Evolutionary conservation across 768 basidiomycete species (phyloP).

Genomic region (Hypholoma fasciculare): DNA sequence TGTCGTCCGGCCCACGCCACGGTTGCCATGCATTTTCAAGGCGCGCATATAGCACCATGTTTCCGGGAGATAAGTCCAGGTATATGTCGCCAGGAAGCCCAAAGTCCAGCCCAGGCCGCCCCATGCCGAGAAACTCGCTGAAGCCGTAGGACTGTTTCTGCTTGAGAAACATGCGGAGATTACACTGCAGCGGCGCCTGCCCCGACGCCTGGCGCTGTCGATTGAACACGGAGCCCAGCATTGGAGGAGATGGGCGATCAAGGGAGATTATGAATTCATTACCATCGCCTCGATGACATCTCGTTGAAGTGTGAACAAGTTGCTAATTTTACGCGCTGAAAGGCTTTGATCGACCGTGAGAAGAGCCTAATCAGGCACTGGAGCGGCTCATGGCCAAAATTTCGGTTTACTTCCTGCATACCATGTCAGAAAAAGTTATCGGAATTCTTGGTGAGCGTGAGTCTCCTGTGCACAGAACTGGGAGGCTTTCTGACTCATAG

Average conservation of each 20-base stretch:
- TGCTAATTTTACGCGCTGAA: background rate
- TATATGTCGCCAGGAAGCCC: background rate
- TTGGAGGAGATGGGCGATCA: background rate
- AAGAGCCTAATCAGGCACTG: background rate
- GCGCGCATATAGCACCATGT: background rate
- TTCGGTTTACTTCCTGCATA: background rate
- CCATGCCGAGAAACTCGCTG: background rate
- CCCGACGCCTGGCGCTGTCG: background rate
- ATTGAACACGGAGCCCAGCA: conserved; percentile 1
- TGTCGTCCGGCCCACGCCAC: background rate
- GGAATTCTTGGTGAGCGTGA: conserved; percentile 55
- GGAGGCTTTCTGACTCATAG: conserved; percentile 1
- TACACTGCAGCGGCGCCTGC: background rate
- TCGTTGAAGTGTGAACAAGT: background rate
- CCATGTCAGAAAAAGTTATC: conserved; percentile 41
- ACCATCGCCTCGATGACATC: background rate
- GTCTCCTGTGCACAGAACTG: conserved; percentile 11
- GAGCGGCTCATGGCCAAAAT: background rate
- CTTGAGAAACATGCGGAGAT: background rate
- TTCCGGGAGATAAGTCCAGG: background rate
- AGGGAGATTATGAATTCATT: background rate
- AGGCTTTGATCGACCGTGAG: background rate
- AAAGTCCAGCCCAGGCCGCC: background rate
- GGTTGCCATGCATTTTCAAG: background rate
- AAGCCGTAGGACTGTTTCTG: background rate